Evolutionary conservation across 192 early-diverging fungal species (phyloP), one percentile per base, ranked within the genome.

Genomic region (Chytriomyces confervae): DNA sequence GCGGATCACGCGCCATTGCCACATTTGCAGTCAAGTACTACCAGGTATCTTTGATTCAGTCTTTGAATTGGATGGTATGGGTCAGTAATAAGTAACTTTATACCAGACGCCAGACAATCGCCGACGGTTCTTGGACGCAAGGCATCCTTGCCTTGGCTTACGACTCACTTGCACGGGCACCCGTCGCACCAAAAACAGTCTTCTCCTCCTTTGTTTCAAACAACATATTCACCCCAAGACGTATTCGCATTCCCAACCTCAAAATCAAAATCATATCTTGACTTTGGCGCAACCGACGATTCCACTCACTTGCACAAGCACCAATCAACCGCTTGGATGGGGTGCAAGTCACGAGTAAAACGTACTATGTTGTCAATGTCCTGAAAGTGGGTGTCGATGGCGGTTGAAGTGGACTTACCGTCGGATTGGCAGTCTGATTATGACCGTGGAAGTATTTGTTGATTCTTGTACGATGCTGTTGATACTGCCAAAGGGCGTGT

Each of bases 131-230:
- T 46, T 20, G 20, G 13, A 61, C n/a, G 13, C 71, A 72, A 62
- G 74, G 74, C 9, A 24, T 76, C 9, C 47, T 76, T n/a, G 74
- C 63, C 20, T 16, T 76, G 5, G 74, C 62, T 18, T 76, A 69
- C 36, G 74, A 76, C 61, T 5, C 18, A 4, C 11, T 69, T 6
- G 27, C 16, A 16, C 27, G 67, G 2, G n/a, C 67, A 20, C 0
- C 11, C 13, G 13, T 45, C 4, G 13, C 11, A 45, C 67, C 67
- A 18, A 16, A 27, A 45, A 69, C 67, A 5, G 67, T 69, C 13
- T 50, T 69, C 67, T 5, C 44, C 47, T 24, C 48, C 13, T 43
- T 65, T 43, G 13, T 24, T 43, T 10, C 18, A 4, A 27, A 11
- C 16, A 11, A 48, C 13, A 16, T 50, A 11, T 16, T 36, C 47